phyloP scores from a whole-genome alignment of 2,329 filamentous ascomycete species.

The Tolypocladium tropicale region DNA sequence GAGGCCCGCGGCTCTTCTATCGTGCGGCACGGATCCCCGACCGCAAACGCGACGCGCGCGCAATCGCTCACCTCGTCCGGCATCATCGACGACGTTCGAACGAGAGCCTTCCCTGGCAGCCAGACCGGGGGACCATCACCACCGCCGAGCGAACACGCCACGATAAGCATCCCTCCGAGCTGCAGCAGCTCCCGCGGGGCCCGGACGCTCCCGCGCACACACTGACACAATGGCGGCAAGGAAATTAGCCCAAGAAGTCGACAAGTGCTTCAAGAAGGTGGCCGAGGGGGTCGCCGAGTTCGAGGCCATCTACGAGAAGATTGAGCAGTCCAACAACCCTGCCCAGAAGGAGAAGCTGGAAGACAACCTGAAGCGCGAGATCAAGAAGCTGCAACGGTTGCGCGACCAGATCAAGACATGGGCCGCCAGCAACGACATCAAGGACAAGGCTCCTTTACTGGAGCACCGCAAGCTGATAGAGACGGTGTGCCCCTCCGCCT shows the following conservation, averaged over 20 bases:
- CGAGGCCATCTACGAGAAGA: conserved; percentile 95
- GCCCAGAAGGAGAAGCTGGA: conserved; percentile 98
- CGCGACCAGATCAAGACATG: conserved; percentile 99
- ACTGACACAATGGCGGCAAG: conserved; percentile 70
- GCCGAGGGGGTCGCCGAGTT: conserved; percentile 86
- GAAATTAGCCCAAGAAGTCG: conserved; percentile 96
- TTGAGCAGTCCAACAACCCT: conserved; percentile 80
- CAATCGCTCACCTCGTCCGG: background rate
- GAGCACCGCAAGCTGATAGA: conserved; percentile 95
- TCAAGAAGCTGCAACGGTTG: conserved; percentile 97
- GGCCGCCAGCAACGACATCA: conserved; percentile 97
- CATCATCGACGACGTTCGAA: background rate
- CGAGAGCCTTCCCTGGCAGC: background rate
- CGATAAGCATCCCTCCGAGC: background rate
- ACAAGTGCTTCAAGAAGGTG: conserved; percentile 99
- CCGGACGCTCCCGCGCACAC: conserved; percentile 3
- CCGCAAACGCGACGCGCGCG: conserved; percentile 1
- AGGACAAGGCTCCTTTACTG: conserved; percentile 92
- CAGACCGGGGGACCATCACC: background rate
- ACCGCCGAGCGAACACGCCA: background rate
- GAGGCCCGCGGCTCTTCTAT: background rate
- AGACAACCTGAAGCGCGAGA: conserved; percentile 96
- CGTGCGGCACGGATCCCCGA: background rate
- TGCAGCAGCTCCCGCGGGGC: background rate
- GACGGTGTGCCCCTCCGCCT: conserved; percentile 59